phyloP scores from a whole-genome alignment of 1,284 basidiomycete genomes.

The Trichosporon sp. region DNA sequence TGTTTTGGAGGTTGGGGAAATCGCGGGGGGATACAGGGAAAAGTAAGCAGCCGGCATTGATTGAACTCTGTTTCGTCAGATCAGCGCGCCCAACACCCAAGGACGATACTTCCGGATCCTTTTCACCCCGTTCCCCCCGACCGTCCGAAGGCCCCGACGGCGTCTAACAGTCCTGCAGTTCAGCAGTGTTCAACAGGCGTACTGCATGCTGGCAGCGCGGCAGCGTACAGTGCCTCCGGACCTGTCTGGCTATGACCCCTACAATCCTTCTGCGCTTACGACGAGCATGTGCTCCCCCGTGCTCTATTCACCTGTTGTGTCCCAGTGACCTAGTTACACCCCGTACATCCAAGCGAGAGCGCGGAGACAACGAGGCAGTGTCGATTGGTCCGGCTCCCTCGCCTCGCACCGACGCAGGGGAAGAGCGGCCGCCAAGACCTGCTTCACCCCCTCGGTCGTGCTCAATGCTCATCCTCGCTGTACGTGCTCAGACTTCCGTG shows the following conservation, averaged over 20 bases:
- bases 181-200: too few relatives aligned
- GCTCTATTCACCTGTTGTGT: too few relatives aligned
- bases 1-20: neutral
- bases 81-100: too few relatives aligned
- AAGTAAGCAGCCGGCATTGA: constrained; percentile 6
- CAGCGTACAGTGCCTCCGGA: neutral
- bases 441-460: neutral
- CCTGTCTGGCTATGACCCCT: neutral
- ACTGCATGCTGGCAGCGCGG: too few relatives aligned
- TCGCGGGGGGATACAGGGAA: neutral
- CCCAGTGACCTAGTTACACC: neutral
- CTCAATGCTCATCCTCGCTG: neutral
- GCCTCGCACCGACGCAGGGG: neutral
- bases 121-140: neutral
- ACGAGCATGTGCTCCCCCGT: neutral
- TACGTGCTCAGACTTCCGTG: neutral
- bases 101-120: neutral
- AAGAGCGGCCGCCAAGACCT: neutral
- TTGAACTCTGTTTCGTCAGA: neutral
- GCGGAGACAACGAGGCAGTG: neutral
- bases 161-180: neutral
- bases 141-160: too few relatives aligned
- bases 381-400: neutral
- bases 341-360: neutral
- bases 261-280: constrained; percentile 11